Percentiles rank a stretch among this genome's conserved stretches.
Evolutionary conservation across 2,329 filamentous ascomycete genomes (phyloP).

Genomic region (Aspergillus costaricaensis): DNA sequence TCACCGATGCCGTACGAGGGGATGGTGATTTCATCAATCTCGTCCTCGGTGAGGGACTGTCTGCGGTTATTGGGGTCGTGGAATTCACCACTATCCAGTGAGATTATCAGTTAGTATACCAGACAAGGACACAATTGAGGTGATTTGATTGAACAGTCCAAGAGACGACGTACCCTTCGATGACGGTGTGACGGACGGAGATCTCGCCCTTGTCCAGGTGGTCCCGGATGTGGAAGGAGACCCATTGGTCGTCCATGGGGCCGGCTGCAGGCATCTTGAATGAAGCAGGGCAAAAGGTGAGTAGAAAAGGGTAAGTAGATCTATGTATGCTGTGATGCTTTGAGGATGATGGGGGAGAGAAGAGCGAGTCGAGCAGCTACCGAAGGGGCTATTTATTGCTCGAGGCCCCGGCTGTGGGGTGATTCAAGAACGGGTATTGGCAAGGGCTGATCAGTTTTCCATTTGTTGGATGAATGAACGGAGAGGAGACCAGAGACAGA

Average conservation of each 20-base stretch:
- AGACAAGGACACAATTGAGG: neutral
- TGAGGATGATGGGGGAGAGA: neutral
- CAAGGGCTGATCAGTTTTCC: neutral
- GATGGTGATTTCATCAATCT: slow-evolving; percentile 34
- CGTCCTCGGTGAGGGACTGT: slow-evolving; percentile 31
- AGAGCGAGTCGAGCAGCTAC: neutral
- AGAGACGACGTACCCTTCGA: slow-evolving; percentile 27
- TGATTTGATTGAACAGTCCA: neutral
- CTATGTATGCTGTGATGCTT: neutral
- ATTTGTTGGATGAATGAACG: neutral
- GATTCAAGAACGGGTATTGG: neutral
- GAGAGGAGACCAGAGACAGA: neutral
- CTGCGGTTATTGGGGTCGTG: slow-evolving; percentile 25
- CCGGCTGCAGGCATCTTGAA: neutral
- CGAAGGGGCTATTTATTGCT: neutral
- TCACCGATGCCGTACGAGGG: slow-evolving; percentile 32
- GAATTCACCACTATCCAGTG: slow-evolving; percentile 28
- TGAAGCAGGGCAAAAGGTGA: neutral
- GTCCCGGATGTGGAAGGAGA: slow-evolving; percentile 33
- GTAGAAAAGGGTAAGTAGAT: neutral
- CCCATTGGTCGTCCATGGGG: slow-evolving; percentile 29
- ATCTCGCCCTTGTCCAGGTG: slow-evolving; percentile 29
- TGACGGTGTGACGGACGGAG: slow-evolving; percentile 30
- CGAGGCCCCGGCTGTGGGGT: neutral
- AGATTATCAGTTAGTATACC: slow-evolving; percentile 9